A percentile compares a stretch with the other conserved stretches of the same genome.
phyloP scores from a whole-genome alignment of 495 filamentous ascomycete genomes.

The Hypoxylon subgilvum region DNA sequence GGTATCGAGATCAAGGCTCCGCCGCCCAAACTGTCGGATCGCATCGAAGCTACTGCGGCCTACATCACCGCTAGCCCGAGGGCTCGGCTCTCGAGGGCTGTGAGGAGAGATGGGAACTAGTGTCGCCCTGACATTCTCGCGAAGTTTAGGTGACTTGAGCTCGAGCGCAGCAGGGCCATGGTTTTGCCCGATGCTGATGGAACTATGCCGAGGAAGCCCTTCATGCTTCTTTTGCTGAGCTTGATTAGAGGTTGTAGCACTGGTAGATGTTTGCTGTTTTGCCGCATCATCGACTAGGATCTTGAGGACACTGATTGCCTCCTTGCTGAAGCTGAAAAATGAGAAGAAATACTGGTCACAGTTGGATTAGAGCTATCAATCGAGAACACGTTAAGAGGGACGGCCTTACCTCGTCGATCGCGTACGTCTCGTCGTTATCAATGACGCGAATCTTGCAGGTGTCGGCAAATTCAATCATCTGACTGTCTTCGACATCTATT shows the following conservation, averaged over 20 bases:
- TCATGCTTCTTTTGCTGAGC: constrained; percentile 15
- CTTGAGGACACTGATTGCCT: constrained; percentile 80
- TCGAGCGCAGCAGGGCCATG: constrained; percentile 42
- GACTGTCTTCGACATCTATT: constrained; percentile 89
- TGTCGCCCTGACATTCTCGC: constrained; percentile 70
- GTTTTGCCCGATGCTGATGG: constrained; percentile 4
- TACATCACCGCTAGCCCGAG: constrained; percentile 53
- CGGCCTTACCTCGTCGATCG: constrained; percentile 83
- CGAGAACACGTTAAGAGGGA: background rate
- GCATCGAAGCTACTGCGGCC: constrained; percentile 50
- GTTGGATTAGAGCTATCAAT: constrained; percentile 30
- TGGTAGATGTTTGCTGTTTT: constrained; percentile 51
- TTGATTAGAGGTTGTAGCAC: constrained; percentile 18
- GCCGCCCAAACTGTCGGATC: constrained; percentile 51
- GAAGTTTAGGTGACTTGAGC: constrained; percentile 56
- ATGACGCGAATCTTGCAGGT: constrained; percentile 93
- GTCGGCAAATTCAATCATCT: constrained; percentile 89
- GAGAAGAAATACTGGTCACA: constrained; percentile 89
- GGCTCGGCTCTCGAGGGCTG: constrained; percentile 57
- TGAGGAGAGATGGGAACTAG: constrained; percentile 61
- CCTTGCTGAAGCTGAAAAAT: constrained; percentile 86
- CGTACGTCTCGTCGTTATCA: constrained; percentile 90
- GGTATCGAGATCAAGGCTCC: constrained; percentile 58
- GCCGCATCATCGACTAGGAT: constrained; percentile 72
- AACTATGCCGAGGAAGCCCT: constrained; percentile 15